Evolutionary conservation across 2,329 filamentous ascomycete species (phyloP).

Genomic region (Cryphonectria japonica): DNA sequence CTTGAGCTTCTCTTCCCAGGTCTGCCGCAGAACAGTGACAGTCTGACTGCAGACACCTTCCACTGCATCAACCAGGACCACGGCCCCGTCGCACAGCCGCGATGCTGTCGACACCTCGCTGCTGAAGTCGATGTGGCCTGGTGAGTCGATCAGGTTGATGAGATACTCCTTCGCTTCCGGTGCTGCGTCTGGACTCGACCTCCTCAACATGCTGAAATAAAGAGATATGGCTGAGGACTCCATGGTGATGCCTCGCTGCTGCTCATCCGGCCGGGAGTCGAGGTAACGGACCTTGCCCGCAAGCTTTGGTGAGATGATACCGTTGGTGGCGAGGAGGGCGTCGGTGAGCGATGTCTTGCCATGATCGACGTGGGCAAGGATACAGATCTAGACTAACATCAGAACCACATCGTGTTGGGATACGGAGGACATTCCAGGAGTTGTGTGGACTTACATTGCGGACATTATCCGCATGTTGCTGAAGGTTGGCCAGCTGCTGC

Average conservation of each 20-base stretch:
- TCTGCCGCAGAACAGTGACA: slow-evolving; percentile 91
- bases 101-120: slow-evolving; percentile 97
- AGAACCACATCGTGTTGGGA: slow-evolving; percentile 37
- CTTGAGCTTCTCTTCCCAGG: slow-evolving; percentile 94
- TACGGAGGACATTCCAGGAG: slow-evolving; percentile 28
- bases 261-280: slow-evolving; percentile 94
- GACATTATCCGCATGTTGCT: slow-evolving; percentile 84
- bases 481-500: slow-evolving; percentile 87
- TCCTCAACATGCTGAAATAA: slow-evolving; percentile 88
- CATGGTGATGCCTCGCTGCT: slow-evolving; percentile 98
- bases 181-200: slow-evolving; percentile 67
- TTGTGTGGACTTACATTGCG: slow-evolving; percentile 72
- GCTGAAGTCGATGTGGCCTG: slow-evolving; percentile 98
- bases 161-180: slow-evolving; percentile 86
- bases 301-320: slow-evolving; percentile 97
- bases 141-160: slow-evolving; percentile 97
- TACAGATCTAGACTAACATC: slow-evolving; percentile 69
- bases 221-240: slow-evolving; percentile 97
- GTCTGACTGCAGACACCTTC: slow-evolving; percentile 99
- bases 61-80: slow-evolving; percentile 93
- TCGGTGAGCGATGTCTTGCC: slow-evolving; percentile 98
- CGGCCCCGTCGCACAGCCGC: slow-evolving; percentile 88
- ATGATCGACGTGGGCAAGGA: slow-evolving; percentile 95
- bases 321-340: slow-evolving; percentile 95
- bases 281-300: slow-evolving; percentile 98